These are phyloP conservation scores for Malus hybrid DNA, from an alignment of 331 rosid species.

Conservation along the genomic window DNA sequence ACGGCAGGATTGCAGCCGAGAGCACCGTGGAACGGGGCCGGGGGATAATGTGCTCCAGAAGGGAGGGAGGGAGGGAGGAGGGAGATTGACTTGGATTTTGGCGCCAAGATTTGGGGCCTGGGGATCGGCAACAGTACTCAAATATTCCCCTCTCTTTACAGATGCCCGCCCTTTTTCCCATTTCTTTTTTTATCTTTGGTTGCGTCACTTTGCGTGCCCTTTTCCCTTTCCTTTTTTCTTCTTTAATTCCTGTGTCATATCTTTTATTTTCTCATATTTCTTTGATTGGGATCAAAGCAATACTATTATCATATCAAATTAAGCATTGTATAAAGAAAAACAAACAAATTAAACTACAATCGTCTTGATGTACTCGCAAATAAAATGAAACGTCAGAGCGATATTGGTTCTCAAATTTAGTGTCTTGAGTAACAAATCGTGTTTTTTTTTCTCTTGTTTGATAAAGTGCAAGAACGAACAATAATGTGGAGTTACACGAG, in stretches of 20 bases:
- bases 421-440: too few relatives aligned
- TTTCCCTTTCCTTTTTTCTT: neutral
- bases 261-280: too few relatives aligned
- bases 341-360: too few relatives aligned
- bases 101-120: slow-evolving; percentile 37
- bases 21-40: too few relatives aligned
- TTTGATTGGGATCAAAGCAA: too few relatives aligned
- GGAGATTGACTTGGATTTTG: slow-evolving; percentile 23
- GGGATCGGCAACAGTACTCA: slow-evolving; percentile 27
- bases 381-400: too few relatives aligned
- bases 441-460: too few relatives aligned
- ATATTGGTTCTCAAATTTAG: too few relatives aligned
- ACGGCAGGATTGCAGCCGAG: neutral
- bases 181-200: neutral
- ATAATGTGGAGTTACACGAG: neutral
- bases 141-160: slow-evolving; percentile 13
- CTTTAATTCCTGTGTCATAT: neutral
- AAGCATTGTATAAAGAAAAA: too few relatives aligned
- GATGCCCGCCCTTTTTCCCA: neutral
- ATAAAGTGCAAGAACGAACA: neutral
- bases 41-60: neutral
- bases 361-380: too few relatives aligned
- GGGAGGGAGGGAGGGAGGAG: neutral
- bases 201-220: too few relatives aligned
- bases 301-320: too few relatives aligned